Base-by-base conservation (phyloP, 345 rosid genomes). In the Lagerstroemia speciosa region DNA sequence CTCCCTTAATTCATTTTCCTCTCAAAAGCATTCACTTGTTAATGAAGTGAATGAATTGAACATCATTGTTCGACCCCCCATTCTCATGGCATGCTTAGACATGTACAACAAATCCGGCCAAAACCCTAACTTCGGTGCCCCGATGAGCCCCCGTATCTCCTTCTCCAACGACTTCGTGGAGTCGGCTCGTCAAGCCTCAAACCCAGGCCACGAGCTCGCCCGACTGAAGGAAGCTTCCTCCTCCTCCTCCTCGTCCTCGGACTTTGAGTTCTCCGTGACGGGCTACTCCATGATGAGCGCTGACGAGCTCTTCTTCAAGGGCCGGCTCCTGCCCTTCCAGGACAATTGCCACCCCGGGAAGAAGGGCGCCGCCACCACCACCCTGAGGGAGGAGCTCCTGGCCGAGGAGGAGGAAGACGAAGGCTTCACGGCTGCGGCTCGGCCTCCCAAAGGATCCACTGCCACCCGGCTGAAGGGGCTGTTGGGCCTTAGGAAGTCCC, bases 301-400 rank as follows among this genome's bases (percentile, higher is more conserved):
- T 20, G 98, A 93, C 66, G 98, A 91, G 83, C 94, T 93, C 53
- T 91, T 93, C 80, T 87, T 63, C 71, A 93, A 93, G 72, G 98
- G 97, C 58, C 88, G 86, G 86, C 82, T 93, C 26, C 71, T 93
- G 77, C 98, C 98, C 10, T 90, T 80, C 70, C 90, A 84, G 75
- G 86, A 88, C 26, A 79, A 69, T 22, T 66, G 69, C 40, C 33
- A 31, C 19, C 20, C 2, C 17, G 34, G 32, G 58, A 62, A 62
- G 67, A 67, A 58, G 62, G 62, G 29, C 14, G 45, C 7, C 41
- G 9, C 62, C 20, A 26, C 16, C 65, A 74, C 67, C 70, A 93
- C 98, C 41, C 69, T 93, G 66, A 91, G 96, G 72, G 97, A 93
- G 63, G 96, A 93, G 87, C 96, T 91, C 74, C 91, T 84, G n/a